Evolutionary conservation across 164 flowering plant genomes (phyloP).

Genomic region (Pachysandra terminalis): DNA sequence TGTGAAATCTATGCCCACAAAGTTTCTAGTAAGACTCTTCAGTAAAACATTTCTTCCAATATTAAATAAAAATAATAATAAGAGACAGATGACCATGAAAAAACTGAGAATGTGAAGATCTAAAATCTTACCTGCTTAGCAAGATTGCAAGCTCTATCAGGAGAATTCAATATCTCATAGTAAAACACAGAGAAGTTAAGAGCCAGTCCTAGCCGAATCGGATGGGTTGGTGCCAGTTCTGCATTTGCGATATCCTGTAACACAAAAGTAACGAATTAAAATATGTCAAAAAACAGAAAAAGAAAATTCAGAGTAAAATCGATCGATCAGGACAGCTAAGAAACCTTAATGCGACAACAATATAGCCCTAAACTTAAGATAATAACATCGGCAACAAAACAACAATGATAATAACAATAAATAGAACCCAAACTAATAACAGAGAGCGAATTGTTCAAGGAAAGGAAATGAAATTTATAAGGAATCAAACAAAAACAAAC

Average conservation of each 20-base stretch:
- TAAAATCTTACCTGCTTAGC: slow-evolving; percentile 22
- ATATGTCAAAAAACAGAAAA: not conserved
- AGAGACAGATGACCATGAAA: no score
- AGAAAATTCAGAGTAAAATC: no score
- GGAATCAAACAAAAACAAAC: no score
- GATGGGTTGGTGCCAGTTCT: slow-evolving; percentile 29
- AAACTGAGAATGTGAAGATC: not conserved
- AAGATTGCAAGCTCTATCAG: slow-evolving; percentile 28
- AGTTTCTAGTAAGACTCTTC: no score
- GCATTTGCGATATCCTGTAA: slow-evolving; percentile 25
- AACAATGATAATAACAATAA: not conserved
- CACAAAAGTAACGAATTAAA: not conserved
- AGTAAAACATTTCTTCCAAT: no score
- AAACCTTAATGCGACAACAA: not conserved
- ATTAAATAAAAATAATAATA: no score
- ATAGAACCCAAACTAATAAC: not conserved
- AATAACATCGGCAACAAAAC: not conserved
- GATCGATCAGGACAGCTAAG: not conserved
- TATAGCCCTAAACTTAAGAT: not conserved
- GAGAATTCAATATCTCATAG: slow-evolving; percentile 30
- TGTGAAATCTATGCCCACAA: no score
- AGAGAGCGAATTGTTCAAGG: not conserved
- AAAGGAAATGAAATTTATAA: no score
- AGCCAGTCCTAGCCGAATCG: slow-evolving; percentile 27
- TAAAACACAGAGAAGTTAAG: slow-evolving; percentile 29